phyloP scores from a whole-genome alignment of 2,329 filamentous ascomycete genomes.

The Pseudogymnoascus sp. region DNA sequence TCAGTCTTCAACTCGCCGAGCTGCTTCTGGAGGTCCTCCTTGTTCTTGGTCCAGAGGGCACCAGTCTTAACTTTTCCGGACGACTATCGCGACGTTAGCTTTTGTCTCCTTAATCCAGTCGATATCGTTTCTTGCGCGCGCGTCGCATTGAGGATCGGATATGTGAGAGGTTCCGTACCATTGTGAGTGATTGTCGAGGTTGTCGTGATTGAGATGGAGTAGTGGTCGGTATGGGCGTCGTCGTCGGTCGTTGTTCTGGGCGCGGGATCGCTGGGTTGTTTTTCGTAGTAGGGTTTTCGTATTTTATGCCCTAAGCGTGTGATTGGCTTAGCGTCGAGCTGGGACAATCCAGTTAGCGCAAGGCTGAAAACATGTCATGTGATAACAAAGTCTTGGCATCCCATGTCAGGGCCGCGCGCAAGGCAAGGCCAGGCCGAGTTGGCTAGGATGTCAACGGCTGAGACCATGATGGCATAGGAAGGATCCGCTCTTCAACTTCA shows the following conservation, averaged over 20 bases:
- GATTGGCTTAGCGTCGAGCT: background rate
- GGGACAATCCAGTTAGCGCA: background rate
- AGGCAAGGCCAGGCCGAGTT: background rate
- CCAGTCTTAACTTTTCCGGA: conserved; percentile 78
- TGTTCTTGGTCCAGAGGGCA: conserved; percentile 98
- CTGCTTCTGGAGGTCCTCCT: conserved; percentile 95
- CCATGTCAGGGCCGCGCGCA: background rate
- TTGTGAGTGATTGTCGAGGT: conserved; percentile 26
- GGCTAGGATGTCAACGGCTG: background rate
- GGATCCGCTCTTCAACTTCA: background rate
- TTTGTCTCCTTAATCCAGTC: conserved; percentile 10
- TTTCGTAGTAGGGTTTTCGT: conserved; percentile 12
- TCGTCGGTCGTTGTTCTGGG: conserved; percentile 17
- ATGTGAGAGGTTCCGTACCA: conserved; percentile 25
- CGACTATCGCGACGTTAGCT: conserved; percentile 41
- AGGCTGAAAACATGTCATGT: background rate
- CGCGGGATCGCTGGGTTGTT: conserved; percentile 11
- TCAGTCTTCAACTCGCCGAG: conserved; percentile 92
- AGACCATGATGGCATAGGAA: conserved; percentile 8
- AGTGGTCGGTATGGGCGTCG: conserved; percentile 23
- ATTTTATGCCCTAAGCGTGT: conserved; percentile 7
- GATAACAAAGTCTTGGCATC: background rate
- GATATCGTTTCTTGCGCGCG: background rate
- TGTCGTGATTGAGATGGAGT: conserved; percentile 20
- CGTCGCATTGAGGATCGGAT: conserved; percentile 2